Evolutionary conservation across 2,329 filamentous ascomycete species (phyloP).

Genomic region (Acrocalymma vagum): DNA sequence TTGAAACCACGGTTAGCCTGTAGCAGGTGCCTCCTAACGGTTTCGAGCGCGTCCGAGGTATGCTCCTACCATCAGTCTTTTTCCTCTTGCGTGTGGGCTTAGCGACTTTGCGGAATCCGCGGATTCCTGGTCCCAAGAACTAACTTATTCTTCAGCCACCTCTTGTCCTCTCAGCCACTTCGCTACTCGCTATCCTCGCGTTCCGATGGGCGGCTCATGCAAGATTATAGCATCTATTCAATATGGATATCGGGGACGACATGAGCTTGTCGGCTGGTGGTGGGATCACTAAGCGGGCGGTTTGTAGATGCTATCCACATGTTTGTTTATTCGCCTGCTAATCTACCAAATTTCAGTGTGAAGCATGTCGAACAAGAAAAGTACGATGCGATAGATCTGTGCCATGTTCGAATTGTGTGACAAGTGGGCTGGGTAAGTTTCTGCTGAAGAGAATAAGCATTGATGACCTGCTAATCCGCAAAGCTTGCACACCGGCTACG

Average conservation of each 20-base stretch:
- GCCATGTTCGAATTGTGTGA: constrained; percentile 35
- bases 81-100: too few relatives aligned
- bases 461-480: background rate
- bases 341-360: constrained; percentile 18
- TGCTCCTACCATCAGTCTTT: too few relatives aligned
- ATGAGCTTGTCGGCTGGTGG: constrained; percentile 20
- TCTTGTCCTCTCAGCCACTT: too few relatives aligned
- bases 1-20: too few relatives aligned
- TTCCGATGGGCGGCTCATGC: too few relatives aligned
- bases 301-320: constrained; percentile 9
- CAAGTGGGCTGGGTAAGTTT: constrained; percentile 27
- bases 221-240: too few relatives aligned
- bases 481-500: constrained; percentile 26
- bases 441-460: too few relatives aligned
- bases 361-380: constrained; percentile 28
- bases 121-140: too few relatives aligned
- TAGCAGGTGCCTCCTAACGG: too few relatives aligned
- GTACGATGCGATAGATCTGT: constrained; percentile 27
- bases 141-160: too few relatives aligned
- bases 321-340: background rate
- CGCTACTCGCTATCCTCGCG: constrained; percentile 23
- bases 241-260: constrained; percentile 26
- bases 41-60: too few relatives aligned
- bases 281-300: constrained; percentile 24
- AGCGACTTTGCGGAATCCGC: too few relatives aligned